A percentile compares a stretch with the other conserved stretches of the same genome.
phyloP scores from a whole-genome alignment of 805 yeast genomes.

The Kuraishia cidri region DNA sequence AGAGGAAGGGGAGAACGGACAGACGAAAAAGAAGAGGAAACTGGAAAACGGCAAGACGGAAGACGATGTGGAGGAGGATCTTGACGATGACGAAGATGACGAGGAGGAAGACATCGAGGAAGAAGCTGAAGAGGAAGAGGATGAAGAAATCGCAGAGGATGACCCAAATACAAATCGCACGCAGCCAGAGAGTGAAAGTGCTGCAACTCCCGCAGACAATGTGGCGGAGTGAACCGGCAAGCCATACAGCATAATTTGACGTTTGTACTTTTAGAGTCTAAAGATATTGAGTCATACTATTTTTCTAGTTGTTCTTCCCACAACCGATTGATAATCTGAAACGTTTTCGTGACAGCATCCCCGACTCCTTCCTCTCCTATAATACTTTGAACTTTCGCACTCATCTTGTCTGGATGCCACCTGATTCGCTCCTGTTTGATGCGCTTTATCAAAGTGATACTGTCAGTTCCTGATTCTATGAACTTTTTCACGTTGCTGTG shows the following conservation, averaged over 20 bases:
- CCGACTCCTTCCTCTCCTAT: not conserved
- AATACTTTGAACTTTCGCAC: constrained; percentile 10
- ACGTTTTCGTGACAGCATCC: constrained; percentile 22
- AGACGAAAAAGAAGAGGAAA: constrained; percentile 27
- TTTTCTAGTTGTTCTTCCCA: too few relatives aligned
- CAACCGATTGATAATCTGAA: constrained; percentile 30
- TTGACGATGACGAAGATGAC: constrained; percentile 16
- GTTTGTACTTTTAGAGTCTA: too few relatives aligned
- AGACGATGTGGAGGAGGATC: constrained; percentile 14
- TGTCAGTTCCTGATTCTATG: too few relatives aligned
- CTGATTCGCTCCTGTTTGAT: constrained; percentile 42
- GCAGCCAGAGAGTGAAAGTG: too few relatives aligned
- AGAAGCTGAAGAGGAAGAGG: constrained; percentile 18
- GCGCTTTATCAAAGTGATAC: too few relatives aligned
- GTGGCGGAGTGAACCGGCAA: constrained; percentile 5
- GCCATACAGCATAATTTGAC: too few relatives aligned
- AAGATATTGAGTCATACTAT: too few relatives aligned
- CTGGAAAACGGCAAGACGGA: constrained; percentile 12
- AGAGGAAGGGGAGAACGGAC: constrained; percentile 27
- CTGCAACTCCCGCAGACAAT: constrained; percentile 8
- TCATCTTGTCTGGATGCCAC: constrained; percentile 71
- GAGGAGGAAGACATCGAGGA: constrained; percentile 15
- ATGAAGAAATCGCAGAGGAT: constrained; percentile 19
- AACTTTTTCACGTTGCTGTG: too few relatives aligned
- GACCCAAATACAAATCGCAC: too few relatives aligned